phyloP scores from a whole-genome alignment of 768 basidiomycete genomes.

The Dioszegia crocea region DNA sequence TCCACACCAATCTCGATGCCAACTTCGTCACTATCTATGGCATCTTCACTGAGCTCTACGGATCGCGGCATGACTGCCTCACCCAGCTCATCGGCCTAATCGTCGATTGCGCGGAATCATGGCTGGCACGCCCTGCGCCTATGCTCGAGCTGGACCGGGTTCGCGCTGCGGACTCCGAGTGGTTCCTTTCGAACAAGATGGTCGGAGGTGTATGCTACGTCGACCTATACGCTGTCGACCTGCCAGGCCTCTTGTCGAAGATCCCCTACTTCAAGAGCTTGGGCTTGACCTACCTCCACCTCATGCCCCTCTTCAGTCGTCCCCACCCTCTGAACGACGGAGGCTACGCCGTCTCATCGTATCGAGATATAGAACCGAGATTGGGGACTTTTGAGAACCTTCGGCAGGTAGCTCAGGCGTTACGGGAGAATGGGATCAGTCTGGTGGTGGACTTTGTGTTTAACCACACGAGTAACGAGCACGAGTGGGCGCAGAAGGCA shows the following conservation, averaged over 20 bases:
- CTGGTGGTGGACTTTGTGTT: slow-evolving; percentile 12
- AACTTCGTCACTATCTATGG: slow-evolving; percentile 13
- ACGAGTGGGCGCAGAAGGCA: slow-evolving; percentile 10
- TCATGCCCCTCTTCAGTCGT: slow-evolving; percentile 6
- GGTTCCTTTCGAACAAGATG: slow-evolving; percentile 13
- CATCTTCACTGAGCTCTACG: slow-evolving; percentile 14
- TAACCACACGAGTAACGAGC: slow-evolving; percentile 12
- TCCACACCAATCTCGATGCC: too few species aligned
- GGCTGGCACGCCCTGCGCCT: neutral
- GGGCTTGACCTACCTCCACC: slow-evolving; percentile 11
- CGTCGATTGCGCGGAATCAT: slow-evolving; percentile 2
- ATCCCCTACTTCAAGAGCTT: slow-evolving; percentile 11
- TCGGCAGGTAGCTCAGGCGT: neutral
- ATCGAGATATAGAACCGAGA: slow-evolving; percentile 3
- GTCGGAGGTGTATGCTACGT: slow-evolving; percentile 13
- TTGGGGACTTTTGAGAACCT: slow-evolving; percentile 3
- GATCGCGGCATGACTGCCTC: slow-evolving; percentile 7
- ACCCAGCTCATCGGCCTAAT: slow-evolving; percentile 5
- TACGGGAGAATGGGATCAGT: slow-evolving; percentile 2
- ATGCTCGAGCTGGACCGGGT: neutral
- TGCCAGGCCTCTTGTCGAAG: slow-evolving; percentile 1
- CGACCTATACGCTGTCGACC: slow-evolving; percentile 7
- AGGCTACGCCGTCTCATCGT: slow-evolving; percentile 11
- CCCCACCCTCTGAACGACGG: slow-evolving; percentile 12
- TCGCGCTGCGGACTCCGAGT: neutral